Conservation (phyloP, 805 yeast species). For the Yamadazyma laniorum region DNA sequence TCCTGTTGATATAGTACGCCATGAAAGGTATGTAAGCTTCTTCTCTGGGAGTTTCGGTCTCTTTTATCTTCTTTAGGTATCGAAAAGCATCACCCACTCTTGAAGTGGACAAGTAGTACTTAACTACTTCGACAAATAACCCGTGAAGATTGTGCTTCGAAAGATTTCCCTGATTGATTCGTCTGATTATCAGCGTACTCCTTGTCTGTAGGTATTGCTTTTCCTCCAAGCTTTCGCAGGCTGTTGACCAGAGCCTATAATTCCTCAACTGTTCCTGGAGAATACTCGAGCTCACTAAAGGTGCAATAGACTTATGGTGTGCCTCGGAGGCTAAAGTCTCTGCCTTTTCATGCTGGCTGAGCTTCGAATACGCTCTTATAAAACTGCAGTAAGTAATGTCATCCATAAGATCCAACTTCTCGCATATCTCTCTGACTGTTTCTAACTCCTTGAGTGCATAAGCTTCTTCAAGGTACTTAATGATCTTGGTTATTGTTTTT, state of each 20-base stretch:
- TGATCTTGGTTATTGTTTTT: slow-evolving; percentile 16
- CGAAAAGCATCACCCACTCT: slow-evolving; percentile 21
- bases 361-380: slow-evolving; percentile 26
- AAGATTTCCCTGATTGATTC: slow-evolving; percentile 11
- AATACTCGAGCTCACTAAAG: slow-evolving; percentile 27
- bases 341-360: slow-evolving; percentile 33
- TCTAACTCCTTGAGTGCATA: slow-evolving; percentile 22
- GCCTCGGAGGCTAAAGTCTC: slow-evolving; percentile 31
- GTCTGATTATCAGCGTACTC: slow-evolving; percentile 4
- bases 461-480: slow-evolving; percentile 21
- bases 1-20: slow-evolving; percentile 16
- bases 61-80: slow-evolving; percentile 17
- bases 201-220: slow-evolving; percentile 7
- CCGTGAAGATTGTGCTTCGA: not conserved
- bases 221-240: slow-evolving; percentile 8
- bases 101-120: slow-evolving; percentile 18
- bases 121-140: slow-evolving; percentile 27
- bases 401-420: slow-evolving; percentile 17
- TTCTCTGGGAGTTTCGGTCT: slow-evolving; percentile 21
- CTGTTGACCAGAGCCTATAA: slow-evolving; percentile 27
- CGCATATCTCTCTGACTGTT: slow-evolving; percentile 18
- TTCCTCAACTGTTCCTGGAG: slow-evolving; percentile 29
- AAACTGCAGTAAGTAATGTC: slow-evolving; percentile 26
- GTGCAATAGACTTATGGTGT: slow-evolving; percentile 26
- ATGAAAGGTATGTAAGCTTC: slow-evolving; percentile 31